Conservation (phyloP, 495 filamentous ascomycete genomes). For the Sphaerosporella brunnea region DNA sequence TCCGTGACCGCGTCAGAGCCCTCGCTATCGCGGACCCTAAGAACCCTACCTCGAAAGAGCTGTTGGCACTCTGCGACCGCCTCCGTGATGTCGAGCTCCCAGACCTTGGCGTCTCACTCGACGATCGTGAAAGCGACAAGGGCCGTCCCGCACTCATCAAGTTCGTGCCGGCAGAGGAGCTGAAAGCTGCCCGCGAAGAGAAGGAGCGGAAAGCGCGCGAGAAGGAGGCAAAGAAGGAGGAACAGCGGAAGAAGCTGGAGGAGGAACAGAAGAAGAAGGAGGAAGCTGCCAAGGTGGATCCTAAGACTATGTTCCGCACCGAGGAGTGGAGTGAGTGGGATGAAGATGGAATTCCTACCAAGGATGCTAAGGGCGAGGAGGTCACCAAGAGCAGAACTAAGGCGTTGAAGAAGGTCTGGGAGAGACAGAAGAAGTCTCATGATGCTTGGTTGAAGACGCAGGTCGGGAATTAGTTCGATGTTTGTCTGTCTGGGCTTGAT, state of each 20-base stretch:
- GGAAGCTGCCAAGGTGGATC: slow-evolving; percentile 31
- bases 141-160: slow-evolving; percentile 56
- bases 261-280: slow-evolving; percentile 35
- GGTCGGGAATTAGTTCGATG: too few relatives aligned
- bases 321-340: slow-evolving; percentile 51
- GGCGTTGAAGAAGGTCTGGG: slow-evolving; percentile 83
- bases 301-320: slow-evolving; percentile 44
- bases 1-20: slow-evolving; percentile 50
- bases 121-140: slow-evolving; percentile 61
- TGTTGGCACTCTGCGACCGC: slow-evolving; percentile 55
- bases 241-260: slow-evolving; percentile 40
- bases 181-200: slow-evolving; percentile 54
- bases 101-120: slow-evolving; percentile 65
- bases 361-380: slow-evolving; percentile 56
- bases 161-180: slow-evolving; percentile 51
- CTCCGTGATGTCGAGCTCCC: slow-evolving; percentile 67
- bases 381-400: slow-evolving; percentile 64
- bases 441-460: slow-evolving; percentile 28
- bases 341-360: slow-evolving; percentile 64
- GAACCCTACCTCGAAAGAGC: slow-evolving; percentile 30
- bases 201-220: slow-evolving; percentile 41
- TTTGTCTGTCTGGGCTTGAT: too few relatives aligned
- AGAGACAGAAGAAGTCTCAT: slow-evolving; percentile 75
- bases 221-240: slow-evolving; percentile 40
- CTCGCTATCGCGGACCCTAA: slow-evolving; percentile 37